These are phyloP conservation scores for Ganoderma leucocontextum DNA, from an alignment of 1,284 basidiomycete genomes.

Conservation along the genomic window DNA sequence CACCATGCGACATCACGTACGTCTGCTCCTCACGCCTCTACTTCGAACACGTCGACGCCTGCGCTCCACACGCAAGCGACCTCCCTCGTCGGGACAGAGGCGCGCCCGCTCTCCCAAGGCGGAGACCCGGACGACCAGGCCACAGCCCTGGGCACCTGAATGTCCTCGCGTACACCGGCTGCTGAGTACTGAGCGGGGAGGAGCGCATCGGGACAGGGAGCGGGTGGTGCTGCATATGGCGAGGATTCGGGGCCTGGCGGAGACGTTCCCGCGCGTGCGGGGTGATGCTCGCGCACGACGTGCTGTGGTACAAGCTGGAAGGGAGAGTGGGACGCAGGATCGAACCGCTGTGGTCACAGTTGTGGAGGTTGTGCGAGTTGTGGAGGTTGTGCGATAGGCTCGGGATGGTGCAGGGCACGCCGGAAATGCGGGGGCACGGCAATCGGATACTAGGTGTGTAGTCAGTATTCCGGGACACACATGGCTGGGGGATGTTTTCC, in stretches of 20 bases:
- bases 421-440: no score
- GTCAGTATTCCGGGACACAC: no score
- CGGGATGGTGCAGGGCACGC: no score
- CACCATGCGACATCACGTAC: slow-evolving; percentile 50
- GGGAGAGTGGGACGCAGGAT: slow-evolving; percentile 38
- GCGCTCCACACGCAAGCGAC: slow-evolving; percentile 52
- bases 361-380: no score
- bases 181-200: slow-evolving; percentile 56
- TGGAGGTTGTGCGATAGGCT: no score
- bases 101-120: slow-evolving; percentile 43
- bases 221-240: slow-evolving; percentile 51
- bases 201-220: slow-evolving; percentile 52
- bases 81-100: slow-evolving; percentile 53
- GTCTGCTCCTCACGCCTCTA: slow-evolving; percentile 62
- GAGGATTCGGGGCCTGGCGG: slow-evolving; percentile 48
- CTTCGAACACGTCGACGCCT: slow-evolving; percentile 54
- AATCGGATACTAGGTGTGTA: no score
- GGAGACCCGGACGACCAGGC: slow-evolving; percentile 57
- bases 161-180: slow-evolving; percentile 61
- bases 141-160: slow-evolving; percentile 63
- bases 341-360: slow-evolving; percentile 16
- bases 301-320: slow-evolving; percentile 56
- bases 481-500: no score
- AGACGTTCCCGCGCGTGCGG: slow-evolving; percentile 47
- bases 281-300: slow-evolving; percentile 62